Conservation (phyloP, 164 flowering plant genomes). For the Brasenia schreberi region DNA sequence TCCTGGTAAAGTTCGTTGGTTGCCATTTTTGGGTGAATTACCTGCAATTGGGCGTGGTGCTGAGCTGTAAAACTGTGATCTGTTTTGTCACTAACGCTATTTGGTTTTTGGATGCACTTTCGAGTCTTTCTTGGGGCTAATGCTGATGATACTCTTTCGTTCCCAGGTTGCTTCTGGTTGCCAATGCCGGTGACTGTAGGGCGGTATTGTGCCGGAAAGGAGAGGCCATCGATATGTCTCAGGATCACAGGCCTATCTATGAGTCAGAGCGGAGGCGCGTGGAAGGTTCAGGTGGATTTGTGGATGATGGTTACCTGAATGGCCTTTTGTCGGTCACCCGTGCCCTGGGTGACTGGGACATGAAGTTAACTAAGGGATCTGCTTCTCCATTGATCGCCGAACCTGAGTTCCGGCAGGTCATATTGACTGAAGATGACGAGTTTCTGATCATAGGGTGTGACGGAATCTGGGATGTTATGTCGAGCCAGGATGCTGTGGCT, state of each 20-base stretch:
- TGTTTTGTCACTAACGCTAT: background rate
- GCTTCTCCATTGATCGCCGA: constrained; percentile 46
- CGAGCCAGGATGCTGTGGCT: constrained; percentile 72
- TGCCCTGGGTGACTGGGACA: constrained; percentile 1
- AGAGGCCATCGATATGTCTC: constrained; percentile 65
- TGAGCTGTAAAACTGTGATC: background rate
- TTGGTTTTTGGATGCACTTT: background rate
- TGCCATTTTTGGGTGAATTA: no score
- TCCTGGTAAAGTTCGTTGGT: no score
- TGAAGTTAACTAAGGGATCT: constrained; percentile 21
- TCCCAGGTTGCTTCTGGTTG: constrained; percentile 56
- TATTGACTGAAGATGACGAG: constrained; percentile 73
- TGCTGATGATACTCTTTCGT: background rate
- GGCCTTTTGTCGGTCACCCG: constrained; percentile 67
- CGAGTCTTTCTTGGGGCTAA: background rate
- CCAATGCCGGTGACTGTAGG: constrained; percentile 90
- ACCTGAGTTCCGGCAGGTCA: constrained; percentile 32
- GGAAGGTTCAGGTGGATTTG: constrained; percentile 48
- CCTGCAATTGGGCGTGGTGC: no score
- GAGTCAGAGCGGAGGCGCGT: constrained; percentile 43
- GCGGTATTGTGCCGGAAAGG: constrained; percentile 87
- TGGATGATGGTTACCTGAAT: constrained; percentile 76
- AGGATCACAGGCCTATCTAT: constrained; percentile 62
- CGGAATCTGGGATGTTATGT: constrained; percentile 90
- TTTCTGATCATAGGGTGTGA: constrained; percentile 83